Conservation (phyloP, 1,284 basidiomycete species). For the Athelia sp. region DNA sequence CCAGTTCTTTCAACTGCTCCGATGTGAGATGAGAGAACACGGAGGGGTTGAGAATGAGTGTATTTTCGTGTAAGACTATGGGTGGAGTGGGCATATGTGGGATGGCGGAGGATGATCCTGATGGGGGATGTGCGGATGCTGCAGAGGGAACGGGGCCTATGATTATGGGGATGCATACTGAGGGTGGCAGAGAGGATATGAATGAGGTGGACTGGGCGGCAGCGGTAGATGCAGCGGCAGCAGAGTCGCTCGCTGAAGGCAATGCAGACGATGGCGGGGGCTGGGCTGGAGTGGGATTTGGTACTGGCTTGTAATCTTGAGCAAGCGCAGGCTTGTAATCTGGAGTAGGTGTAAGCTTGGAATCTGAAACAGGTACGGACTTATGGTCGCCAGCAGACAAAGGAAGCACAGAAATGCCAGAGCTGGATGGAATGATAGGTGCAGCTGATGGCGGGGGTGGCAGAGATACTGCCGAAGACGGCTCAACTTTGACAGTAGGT, state of each 20-base stretch:
- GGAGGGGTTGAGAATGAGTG: constrained; percentile 77
- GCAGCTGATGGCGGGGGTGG: constrained; percentile 2
- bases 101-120: constrained; percentile 41
- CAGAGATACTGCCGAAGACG: constrained; percentile 5
- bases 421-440: not conserved
- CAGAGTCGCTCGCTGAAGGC: constrained; percentile 4
- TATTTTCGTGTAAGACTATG: constrained; percentile 83
- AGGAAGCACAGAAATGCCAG: too few species aligned
- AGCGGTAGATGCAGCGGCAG: constrained; percentile 18
- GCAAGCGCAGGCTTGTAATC: too few species aligned
- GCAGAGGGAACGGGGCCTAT: constrained; percentile 37
- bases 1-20: constrained; percentile 72
- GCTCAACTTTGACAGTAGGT: constrained; percentile 15
- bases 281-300: constrained; percentile 10
- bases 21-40: constrained; percentile 78
- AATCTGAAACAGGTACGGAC: too few species aligned
- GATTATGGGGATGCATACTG: constrained; percentile 52
- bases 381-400: constrained; percentile 1
- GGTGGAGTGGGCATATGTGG: constrained; percentile 50
- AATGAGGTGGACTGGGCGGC: constrained; percentile 9
- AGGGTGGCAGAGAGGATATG: constrained; percentile 14
- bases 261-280: constrained; percentile 10
- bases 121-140: constrained; percentile 24
- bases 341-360: too few species aligned
- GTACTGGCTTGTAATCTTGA: too few species aligned